Percentiles rank a stretch among this genome's conserved stretches.
These are phyloP conservation scores for Kodamaea neixiangensis DNA, from an alignment of 805 yeast species.

Conservation along the genomic window DNA sequence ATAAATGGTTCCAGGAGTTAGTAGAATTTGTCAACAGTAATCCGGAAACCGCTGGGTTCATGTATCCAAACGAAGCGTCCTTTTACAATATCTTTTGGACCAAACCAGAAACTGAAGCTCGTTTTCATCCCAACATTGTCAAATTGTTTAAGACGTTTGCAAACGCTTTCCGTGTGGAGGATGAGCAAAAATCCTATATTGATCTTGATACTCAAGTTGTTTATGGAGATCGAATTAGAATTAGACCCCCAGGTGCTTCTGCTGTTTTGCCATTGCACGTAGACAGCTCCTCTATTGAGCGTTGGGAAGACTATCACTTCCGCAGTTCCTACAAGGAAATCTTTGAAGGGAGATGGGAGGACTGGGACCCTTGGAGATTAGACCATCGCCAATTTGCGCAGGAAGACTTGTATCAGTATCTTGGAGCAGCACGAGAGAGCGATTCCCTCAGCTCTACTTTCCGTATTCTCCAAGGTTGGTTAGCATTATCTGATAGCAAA, in stretches of 20 bases:
- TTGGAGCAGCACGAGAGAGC: neutral
- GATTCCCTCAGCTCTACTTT: slow-evolving; percentile 32
- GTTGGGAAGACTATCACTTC: slow-evolving; percentile 48
- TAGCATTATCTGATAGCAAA: slow-evolving; percentile 35
- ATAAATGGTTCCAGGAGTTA: slow-evolving; percentile 18
- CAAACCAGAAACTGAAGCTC: slow-evolving; percentile 36
- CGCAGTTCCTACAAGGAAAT: slow-evolving; percentile 37
- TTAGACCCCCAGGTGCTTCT: slow-evolving; percentile 39
- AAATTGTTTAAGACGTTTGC: slow-evolving; percentile 27
- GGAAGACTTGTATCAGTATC: slow-evolving; percentile 32
- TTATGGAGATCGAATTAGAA: slow-evolving; percentile 46
- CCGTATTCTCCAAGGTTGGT: slow-evolving; percentile 49
- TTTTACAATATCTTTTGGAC: slow-evolving; percentile 40
- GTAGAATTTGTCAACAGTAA: slow-evolving; percentile 16
- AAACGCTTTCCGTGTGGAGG: slow-evolving; percentile 15
- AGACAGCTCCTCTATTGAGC: slow-evolving; percentile 46
- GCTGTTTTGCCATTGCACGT: slow-evolving; percentile 38
- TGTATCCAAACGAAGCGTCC: slow-evolving; percentile 1
- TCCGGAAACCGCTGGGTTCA: slow-evolving; percentile 11
- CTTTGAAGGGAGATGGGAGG: slow-evolving; percentile 43
- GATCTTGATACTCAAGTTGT: slow-evolving; percentile 33
- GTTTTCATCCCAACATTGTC: slow-evolving; percentile 38
- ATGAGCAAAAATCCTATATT: slow-evolving; percentile 18
- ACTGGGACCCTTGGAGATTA: slow-evolving; percentile 41
- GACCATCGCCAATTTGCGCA: slow-evolving; percentile 34